Evolutionary conservation across 2,329 filamentous ascomycete species (phyloP).

Genomic region (Cordyceps javanica): DNA sequence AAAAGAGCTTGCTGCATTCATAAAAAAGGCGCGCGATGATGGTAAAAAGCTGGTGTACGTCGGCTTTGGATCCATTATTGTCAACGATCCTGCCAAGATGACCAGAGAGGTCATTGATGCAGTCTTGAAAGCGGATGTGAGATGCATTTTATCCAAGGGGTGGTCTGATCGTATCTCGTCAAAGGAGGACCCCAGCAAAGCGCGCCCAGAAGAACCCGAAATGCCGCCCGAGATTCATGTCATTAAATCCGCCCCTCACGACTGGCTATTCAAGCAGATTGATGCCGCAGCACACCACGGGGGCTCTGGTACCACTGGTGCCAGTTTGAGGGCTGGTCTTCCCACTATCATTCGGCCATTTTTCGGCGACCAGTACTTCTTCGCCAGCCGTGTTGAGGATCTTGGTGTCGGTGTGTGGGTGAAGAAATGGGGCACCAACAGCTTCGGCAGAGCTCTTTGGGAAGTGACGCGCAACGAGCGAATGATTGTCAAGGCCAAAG

Average conservation of each 20-base stretch:
- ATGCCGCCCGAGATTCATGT: constrained; percentile 75
- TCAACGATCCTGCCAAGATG: constrained; percentile 80
- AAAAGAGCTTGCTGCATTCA: constrained; percentile 70
- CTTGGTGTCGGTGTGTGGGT: constrained; percentile 86
- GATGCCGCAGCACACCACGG: constrained; percentile 94
- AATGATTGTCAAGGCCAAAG: constrained; percentile 81
- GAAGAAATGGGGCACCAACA: constrained; percentile 80
- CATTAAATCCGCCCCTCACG: constrained; percentile 88
- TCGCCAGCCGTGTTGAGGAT: constrained; percentile 82
- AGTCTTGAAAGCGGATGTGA: constrained; percentile 83
- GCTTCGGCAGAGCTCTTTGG: constrained; percentile 83
- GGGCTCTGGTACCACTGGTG: constrained; percentile 89
- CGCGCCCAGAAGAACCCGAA: constrained; percentile 56
- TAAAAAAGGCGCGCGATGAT: constrained; percentile 72
- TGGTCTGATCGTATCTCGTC: constrained; percentile 77
- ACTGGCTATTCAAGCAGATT: constrained; percentile 92
- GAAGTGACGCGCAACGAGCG: constrained; percentile 83
- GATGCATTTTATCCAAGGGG: constrained; percentile 91
- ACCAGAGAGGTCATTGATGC: constrained; percentile 91
- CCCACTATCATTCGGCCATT: constrained; percentile 95
- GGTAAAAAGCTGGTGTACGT: constrained; percentile 93
- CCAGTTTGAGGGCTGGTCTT: constrained; percentile 81
- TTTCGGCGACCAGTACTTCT: constrained; percentile 98
- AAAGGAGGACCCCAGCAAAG: constrained; percentile 37
- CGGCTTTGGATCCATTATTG: constrained; percentile 93